Evolutionary conservation across 768 basidiomycete species (phyloP), one percentile per base, ranked within the genome.

Genomic region (Lactifluus echinatus): DNA sequence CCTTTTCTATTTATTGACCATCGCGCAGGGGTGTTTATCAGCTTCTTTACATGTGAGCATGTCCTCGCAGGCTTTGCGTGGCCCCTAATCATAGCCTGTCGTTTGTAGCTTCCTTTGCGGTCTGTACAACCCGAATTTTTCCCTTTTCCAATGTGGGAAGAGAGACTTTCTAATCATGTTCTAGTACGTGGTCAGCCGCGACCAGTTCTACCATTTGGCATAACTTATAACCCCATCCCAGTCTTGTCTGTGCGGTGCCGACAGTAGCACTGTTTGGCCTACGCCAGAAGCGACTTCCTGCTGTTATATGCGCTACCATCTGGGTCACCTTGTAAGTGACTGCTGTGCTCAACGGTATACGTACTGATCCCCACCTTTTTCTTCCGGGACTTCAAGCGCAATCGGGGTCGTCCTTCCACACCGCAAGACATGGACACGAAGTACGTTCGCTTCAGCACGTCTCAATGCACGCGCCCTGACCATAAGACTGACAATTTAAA

Each of bases 241-340:
- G 72, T 59, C 73, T 70, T 52, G 64, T 69, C 7, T 69, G 70
- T 11, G 72, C 69, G 3, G 43, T 75, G 6, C 83, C 83, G 71
- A 84, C 83, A 1, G 81, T 89, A 43, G 84, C 80, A 1, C 70
- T 89, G 11, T 89, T 89, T 62, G 86, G 86, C 21, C 67, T 89
- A 55, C 80, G 81, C 64, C 66, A 85, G 62, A 79, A 84, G 57
- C 76, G 86, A 31, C 73, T 86, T 47, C 76, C 86, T n/a, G 85
- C 84, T 5, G 73, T 80, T 50, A 60, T 84, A 24, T 84, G 84
- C 68, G 72, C 81, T 1, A 53, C 78, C 14, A 63, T 72, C 7
- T 87, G 84, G 69, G 79, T 84, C 59, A 53, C 45, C 33, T 45
- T 53, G 51, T 58, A 36, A 47, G 51, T 53, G 33, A 36, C 24